phyloP scores from a whole-genome alignment of 1,284 basidiomycete species.

The Bjerkandera adusta region DNA sequence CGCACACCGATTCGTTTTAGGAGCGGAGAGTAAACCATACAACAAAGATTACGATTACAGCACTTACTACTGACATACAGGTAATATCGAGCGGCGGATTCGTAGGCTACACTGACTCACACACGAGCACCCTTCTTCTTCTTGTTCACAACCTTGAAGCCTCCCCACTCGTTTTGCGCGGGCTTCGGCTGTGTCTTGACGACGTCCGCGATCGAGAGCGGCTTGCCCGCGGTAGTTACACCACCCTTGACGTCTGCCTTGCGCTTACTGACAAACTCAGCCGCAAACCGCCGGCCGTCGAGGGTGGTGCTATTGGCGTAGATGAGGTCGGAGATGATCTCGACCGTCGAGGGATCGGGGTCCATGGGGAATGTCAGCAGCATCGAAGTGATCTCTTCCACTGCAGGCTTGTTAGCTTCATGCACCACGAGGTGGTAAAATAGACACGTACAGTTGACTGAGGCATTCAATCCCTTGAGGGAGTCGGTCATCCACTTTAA shows the following conservation, averaged over 20 bases:
- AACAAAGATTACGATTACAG: no score
- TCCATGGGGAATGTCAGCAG: conserved; percentile 88
- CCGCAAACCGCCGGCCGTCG: conserved; percentile 91
- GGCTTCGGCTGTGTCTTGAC: conserved; percentile 87
- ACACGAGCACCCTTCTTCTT: conserved; percentile 79
- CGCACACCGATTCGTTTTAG: no score
- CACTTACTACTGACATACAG: no score
- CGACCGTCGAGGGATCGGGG: conserved; percentile 75
- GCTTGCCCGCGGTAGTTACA: conserved; percentile 41
- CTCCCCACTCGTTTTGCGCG: conserved; percentile 70
- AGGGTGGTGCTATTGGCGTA: conserved; percentile 94
- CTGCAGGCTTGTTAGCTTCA: no score
- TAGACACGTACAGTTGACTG: conserved; percentile 69
- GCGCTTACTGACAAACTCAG: conserved; percentile 85
- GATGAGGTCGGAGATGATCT: conserved; percentile 90
- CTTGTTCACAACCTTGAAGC: conserved; percentile 91
- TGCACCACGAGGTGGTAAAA: conserved; percentile 9
- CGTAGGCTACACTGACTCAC: no score
- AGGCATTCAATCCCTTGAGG: conserved; percentile 80
- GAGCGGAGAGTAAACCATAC: no score
- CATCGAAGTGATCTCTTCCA: conserved; percentile 93
- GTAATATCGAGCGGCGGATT: no score
- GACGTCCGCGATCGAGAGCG: conserved; percentile 79
- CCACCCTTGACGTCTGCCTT: conserved; percentile 73
- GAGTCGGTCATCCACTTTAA: conserved; percentile 89